Percentiles rank a stretch among this genome's conserved stretches.
Conservation (phyloP, 306 rosid genomes). For the Abrus pulchellus region DNA sequence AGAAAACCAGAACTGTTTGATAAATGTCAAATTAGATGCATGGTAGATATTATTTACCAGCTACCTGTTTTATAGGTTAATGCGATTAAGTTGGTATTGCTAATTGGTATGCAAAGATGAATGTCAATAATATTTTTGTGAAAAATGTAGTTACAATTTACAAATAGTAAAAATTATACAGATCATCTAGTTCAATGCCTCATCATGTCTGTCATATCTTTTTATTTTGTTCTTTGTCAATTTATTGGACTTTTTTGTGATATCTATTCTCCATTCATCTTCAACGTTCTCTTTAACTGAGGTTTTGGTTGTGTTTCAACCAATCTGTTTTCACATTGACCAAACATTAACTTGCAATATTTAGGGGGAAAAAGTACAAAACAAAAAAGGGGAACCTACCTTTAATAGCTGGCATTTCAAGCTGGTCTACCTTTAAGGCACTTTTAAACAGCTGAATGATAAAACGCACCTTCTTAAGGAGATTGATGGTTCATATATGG, state of each 20-base stretch:
- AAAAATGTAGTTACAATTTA: no score
- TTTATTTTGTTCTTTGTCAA: neutral
- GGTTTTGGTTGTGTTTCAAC: neutral
- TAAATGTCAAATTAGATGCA: neutral
- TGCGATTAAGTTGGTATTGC: no score
- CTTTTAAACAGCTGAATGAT: neutral
- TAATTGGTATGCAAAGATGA: no score
- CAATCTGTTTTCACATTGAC: no score
- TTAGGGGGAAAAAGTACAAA: no score
- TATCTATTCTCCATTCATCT: neutral
- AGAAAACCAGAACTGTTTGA: neutral
- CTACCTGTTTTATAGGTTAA: neutral
- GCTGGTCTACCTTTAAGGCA: neutral
- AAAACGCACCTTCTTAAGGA: neutral
- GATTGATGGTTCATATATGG: neutral
- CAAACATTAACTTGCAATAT: no score
- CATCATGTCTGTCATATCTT: no score
- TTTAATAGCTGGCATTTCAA: no score
- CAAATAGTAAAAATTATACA: no score
- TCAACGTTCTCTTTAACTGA: neutral
- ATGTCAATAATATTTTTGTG: no score
- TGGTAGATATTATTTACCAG: neutral
- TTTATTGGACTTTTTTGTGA: neutral
- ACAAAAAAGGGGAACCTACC: no score
- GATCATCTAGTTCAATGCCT: no score